A percentile compares a stretch with the other conserved stretches of the same genome.
These are phyloP conservation scores for Pulicaria dysenterica DNA, from an alignment of 129 eudicot species.

Conservation along the genomic window DNA sequence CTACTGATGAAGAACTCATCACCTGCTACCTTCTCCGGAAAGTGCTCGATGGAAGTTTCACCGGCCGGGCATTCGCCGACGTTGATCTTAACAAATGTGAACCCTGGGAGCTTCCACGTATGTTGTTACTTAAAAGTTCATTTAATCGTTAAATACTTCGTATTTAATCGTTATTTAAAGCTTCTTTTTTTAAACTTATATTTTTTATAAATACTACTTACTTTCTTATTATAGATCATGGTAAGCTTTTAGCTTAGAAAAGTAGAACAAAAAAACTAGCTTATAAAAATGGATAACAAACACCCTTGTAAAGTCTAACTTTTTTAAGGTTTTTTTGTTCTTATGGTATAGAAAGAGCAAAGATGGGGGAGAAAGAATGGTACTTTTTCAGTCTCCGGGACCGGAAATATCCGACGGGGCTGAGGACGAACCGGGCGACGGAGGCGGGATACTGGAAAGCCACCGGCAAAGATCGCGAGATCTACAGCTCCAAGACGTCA, in stretches of 20 bases:
- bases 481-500: constrained; percentile 76
- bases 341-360: constrained; percentile 57
- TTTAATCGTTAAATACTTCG: too few relatives aligned
- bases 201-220: too few relatives aligned
- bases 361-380: constrained; percentile 98
- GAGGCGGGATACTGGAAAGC: constrained; percentile 98
- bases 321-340: constrained; percentile 15
- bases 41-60: constrained; percentile 72
- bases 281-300: too few relatives aligned
- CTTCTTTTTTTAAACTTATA: neutral
- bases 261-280: too few relatives aligned
- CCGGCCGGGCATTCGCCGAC: constrained; percentile 81
- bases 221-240: too few relatives aligned
- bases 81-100: constrained; percentile 97
- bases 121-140: neutral
- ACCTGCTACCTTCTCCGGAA: constrained; percentile 80
- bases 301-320: neutral
- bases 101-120: constrained; percentile 99
- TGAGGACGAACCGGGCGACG: constrained; percentile 86
- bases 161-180: neutral
- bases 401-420: constrained; percentile 89
- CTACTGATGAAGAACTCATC: constrained; percentile 95
- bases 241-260: too few relatives aligned
- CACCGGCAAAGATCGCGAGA: constrained; percentile 91
- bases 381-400: constrained; percentile 88